A percentile compares a stretch with the other conserved stretches of the same genome.
These are phyloP conservation scores for Fusarium secorum DNA, from an alignment of 2,329 filamentous ascomycete genomes.

Conservation along the genomic window DNA sequence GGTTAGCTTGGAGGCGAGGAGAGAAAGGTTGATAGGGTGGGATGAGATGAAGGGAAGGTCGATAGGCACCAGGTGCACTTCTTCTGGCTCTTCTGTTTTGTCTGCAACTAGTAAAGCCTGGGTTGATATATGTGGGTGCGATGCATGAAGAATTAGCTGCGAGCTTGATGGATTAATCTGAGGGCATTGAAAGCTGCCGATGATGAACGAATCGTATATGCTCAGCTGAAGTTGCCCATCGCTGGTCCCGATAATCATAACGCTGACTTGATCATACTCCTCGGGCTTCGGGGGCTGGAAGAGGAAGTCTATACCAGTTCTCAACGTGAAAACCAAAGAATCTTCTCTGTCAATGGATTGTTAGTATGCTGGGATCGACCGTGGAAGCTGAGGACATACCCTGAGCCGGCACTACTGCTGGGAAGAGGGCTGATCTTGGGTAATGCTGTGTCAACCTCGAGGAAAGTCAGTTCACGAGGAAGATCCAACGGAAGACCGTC, in stretches of 20 bases:
- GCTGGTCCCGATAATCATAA: constrained; percentile 77
- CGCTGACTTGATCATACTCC: constrained; percentile 77
- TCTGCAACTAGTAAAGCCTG: constrained; percentile 72
- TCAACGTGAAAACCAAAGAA: constrained; percentile 72
- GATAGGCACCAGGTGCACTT: constrained; percentile 71
- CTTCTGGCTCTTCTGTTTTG: constrained; percentile 44
- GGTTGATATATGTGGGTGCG: constrained; percentile 76
- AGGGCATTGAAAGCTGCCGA: constrained; percentile 70
- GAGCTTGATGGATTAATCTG: constrained; percentile 42
- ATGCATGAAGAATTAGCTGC: constrained; percentile 67
- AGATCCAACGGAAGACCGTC: constrained; percentile 57
- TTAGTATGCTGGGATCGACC: not conserved
- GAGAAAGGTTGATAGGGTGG: constrained; percentile 79
- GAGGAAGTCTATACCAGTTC: constrained; percentile 73
- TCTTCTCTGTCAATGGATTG: constrained; percentile 52
- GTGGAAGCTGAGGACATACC: constrained; percentile 52
- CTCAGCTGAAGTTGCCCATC: constrained; percentile 77
- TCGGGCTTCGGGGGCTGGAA: constrained; percentile 69
- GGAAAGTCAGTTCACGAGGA: constrained; percentile 74
- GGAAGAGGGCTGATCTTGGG: constrained; percentile 79
- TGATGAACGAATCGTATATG: constrained; percentile 85
- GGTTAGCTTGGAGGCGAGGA: constrained; percentile 86
- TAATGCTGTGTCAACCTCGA: constrained; percentile 79
- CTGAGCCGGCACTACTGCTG: constrained; percentile 64
- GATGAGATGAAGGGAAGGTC: constrained; percentile 84